Evolutionary conservation across 2,329 filamentous ascomycete species (phyloP), one percentile per base, ranked within the genome.

Genomic region (Zymoseptoria tritici): DNA sequence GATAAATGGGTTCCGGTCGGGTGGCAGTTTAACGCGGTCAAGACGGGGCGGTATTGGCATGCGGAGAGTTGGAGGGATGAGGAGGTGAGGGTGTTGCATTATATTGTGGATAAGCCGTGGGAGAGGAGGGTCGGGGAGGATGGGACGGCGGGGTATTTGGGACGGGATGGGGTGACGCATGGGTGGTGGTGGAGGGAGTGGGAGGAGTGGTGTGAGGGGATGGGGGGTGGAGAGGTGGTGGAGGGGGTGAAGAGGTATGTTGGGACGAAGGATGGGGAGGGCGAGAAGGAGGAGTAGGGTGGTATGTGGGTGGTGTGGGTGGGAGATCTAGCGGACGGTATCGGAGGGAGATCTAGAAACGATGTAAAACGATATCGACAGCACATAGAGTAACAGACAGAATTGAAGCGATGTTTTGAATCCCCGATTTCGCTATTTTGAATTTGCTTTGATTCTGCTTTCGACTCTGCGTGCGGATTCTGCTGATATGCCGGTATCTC

Each of bases 61-160:
- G 58, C 70, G 4, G 75, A 77, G 42, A 76, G 82, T 21, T 83
- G 80, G 80, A 70, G 73, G 3, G 80, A 82, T 60, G 74, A 76
- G 1, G 74, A 78, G 26, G 76, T 83, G 3, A 71, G 76, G 0
- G 76, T 77, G 7, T 59, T 82, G 55, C 81, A 83, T 64, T 83
- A 82, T 57, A 81, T 83, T 58, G 79, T 82, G 6, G 80, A 83
- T 63, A 83, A 83, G 70, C 81, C 81, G 13, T 83, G 81, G 81
- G 74, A 77, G 46, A 73, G 71, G 55, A 72, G 76, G 19, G 71
- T 79, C 3, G 69, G 69, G 19, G 65, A 68, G 20, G 75, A 79
- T 60, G 77, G 78, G 2, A 66, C 70, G 19, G 80, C 77, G 0
- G 80, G 80, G 1, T 80, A 81, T 64, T 71, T 77, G 24, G 80